Evolutionary conservation across 768 basidiomycete genomes (phyloP).

Genomic region (Phallus indusiatus): DNA sequence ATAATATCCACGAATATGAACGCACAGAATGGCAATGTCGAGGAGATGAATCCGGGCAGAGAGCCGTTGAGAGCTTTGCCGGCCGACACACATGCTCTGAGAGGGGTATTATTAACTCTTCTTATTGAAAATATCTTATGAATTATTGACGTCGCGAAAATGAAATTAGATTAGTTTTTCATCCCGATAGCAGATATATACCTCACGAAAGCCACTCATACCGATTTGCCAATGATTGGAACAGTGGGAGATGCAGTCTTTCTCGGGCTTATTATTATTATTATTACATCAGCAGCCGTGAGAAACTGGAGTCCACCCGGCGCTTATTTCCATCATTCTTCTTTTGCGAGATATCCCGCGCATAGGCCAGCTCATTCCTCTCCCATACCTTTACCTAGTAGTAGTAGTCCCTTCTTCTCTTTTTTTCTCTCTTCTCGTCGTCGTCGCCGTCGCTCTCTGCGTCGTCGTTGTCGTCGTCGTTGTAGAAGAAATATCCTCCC

Average conservation of each 20-base stretch:
- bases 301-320: background rate
- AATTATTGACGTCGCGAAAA: background rate
- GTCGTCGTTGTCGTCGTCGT: background rate
- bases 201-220: background rate
- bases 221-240: background rate
- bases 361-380: conserved; percentile 4
- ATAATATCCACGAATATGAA: background rate
- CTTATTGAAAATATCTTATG: conserved; percentile 6
- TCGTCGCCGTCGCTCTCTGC: conserved; percentile 3
- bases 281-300: background rate
- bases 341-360: conserved; percentile 9
- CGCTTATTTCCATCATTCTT: background rate
- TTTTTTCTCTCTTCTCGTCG: background rate
- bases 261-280: too few relatives aligned
- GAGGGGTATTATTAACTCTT: conserved; percentile 3
- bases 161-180: background rate
- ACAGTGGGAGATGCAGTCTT: background rate
- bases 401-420: background rate
- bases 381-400: background rate
- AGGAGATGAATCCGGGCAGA: conserved; percentile 2
- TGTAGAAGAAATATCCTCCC: background rate
- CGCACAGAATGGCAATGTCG: conserved; percentile 7
- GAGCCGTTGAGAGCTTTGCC: background rate
- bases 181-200: background rate
- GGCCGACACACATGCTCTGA: background rate